Evolutionary conservation across 495 filamentous ascomycete species (phyloP).

Genomic region (Penicillium salamii): DNA sequence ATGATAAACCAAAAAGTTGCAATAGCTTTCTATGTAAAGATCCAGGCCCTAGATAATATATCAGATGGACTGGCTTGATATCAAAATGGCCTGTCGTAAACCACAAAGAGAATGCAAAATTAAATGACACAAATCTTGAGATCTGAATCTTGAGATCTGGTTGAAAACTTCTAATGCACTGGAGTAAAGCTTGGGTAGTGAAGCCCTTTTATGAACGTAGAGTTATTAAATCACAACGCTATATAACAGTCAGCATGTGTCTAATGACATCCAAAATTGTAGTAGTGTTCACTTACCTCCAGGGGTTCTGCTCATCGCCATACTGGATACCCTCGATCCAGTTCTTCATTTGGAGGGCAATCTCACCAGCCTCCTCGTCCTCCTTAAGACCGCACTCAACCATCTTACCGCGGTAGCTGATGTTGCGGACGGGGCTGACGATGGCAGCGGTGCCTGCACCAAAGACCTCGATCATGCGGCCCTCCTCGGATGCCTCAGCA

Average conservation of each 20-base stretch:
- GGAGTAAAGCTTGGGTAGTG: not conserved
- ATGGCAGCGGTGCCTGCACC: constrained; percentile 84
- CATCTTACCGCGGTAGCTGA: constrained; percentile 76
- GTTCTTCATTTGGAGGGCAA: constrained; percentile 81
- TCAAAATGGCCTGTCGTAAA: not conserved
- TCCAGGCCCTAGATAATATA: constrained; percentile 2
- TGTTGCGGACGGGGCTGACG: constrained; percentile 73
- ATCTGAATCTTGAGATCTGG: not conserved
- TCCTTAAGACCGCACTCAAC: constrained; percentile 76
- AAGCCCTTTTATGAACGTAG: not conserved
- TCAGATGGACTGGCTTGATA: not conserved
- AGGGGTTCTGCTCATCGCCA: constrained; percentile 83
- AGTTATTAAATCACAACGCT: constrained; percentile 30
- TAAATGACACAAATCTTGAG: not conserved
- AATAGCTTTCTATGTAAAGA: constrained; percentile 3
- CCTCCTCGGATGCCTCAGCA: constrained; percentile 74
- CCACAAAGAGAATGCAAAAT: not conserved
- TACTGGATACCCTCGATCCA: constrained; percentile 97
- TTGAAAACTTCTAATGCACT: not conserved
- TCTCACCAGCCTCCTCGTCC: constrained; percentile 79
- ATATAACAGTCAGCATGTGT: constrained; percentile 14
- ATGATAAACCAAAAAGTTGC: not conserved
- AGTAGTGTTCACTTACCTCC: constrained; percentile 56
- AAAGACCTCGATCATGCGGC: constrained; percentile 86
- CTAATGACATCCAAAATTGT: too few species aligned